Base-by-base conservation (phyloP, 73 alveolate genomes). In the Paramecium biaurelia region DNA sequence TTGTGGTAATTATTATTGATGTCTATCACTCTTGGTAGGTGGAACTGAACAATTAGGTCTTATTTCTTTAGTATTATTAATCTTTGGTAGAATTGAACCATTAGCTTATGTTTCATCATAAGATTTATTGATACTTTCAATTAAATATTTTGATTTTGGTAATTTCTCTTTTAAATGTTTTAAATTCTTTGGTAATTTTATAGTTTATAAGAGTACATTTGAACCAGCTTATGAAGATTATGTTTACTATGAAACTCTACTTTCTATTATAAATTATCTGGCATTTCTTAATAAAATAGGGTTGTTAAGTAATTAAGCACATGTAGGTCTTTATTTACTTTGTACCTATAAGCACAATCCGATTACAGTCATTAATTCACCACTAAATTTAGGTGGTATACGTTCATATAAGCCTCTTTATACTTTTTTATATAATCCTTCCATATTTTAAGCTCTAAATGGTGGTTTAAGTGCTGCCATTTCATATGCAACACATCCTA, bases 401-500 rank as follows among this genome's bases (percentile, higher is more conserved):
- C 93, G 28, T 35, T 86, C 93, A 43, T 53, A 86, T 59, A 63
- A 72, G 5, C 93, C 93, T 37, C 85, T 86, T 20, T 70, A 57
- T 20, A 92, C 92, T 57, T 92, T 92, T 57, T 79, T 79, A 86
- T 92, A 92, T 15, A 92, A 49, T 14, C 93, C 95, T 43, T 85
- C 95, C 72, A 97, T 82, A 85, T 95, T 97, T 45, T 97, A 97
- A 8, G 99, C 99, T 58, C 98, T 92, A 94, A 98, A 98, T 8
- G 99, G 99, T 79, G 98, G 99, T 56, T 70, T 92, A 21, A 98
- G 94, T 11, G 99, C 92, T 47, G 99, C 96, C 92, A 97, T 93
- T 90, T 97, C 99, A 90, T 97, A 97, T 7, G 96, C 94, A n/a
- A 97, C 98, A 85, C 99, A 96, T 21, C 99, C 99, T 12, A 97